Conservation (phyloP, 2,329 filamentous ascomycete species). For the Colletotrichum sp. region DNA sequence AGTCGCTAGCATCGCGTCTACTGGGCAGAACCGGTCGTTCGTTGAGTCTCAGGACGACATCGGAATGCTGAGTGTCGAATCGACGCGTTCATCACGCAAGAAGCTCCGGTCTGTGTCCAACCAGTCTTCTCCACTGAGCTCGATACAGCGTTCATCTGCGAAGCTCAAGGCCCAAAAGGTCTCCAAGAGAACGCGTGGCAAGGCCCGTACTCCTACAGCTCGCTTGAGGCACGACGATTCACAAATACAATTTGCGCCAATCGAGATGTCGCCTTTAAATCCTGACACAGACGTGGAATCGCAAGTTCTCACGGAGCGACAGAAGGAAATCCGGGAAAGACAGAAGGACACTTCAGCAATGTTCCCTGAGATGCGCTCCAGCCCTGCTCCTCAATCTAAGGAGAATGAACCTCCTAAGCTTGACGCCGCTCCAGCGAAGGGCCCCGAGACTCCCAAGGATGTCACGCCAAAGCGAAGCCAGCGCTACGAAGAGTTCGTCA, state of each 20-base stretch:
- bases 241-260: constrained; percentile 77
- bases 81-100: constrained; percentile 26
- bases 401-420: constrained; percentile 1
- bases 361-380: constrained; percentile 72
- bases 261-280: constrained; percentile 61
- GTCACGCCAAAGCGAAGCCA: constrained; percentile 51
- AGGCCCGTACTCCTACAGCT: constrained; percentile 38
- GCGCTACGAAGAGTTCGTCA: constrained; percentile 57
- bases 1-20: constrained; percentile 39
- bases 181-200: constrained; percentile 19
- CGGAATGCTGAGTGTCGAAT: constrained; percentile 19
- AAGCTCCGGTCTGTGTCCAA: constrained; percentile 24
- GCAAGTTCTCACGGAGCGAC: constrained; percentile 78
- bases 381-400: constrained; percentile 34
- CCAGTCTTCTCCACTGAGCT: constrained; percentile 34
- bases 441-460: constrained; percentile 29
- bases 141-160: constrained; percentile 33
- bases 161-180: constrained; percentile 28
- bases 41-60: constrained; percentile 55
- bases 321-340: constrained; percentile 77
- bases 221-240: constrained; percentile 80
- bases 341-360: constrained; percentile 69
- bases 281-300: constrained; percentile 61
- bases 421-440: constrained; percentile 7
- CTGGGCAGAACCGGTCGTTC: constrained; percentile 44